A percentile compares a stretch with the other conserved stretches of the same genome.
Conservation (phyloP, 176 grass and related monocot species). For the Oryza longistaminata region DNA sequence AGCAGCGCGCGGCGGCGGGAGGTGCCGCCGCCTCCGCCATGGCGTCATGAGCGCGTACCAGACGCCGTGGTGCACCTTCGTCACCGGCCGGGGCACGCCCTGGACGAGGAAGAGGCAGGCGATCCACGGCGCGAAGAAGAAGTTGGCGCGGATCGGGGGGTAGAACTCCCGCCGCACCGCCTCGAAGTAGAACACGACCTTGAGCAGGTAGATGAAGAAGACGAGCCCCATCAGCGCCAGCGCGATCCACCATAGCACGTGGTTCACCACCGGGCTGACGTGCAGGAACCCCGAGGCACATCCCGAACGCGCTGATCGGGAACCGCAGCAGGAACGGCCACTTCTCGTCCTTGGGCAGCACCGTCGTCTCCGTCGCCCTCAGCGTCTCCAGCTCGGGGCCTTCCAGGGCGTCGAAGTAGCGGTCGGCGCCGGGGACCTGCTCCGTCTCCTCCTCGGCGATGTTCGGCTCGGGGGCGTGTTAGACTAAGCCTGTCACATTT, state of each 20-base stretch:
- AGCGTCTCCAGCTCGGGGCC: constrained; percentile 93
- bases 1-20: too few relatives aligned
- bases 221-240: constrained; percentile 53
- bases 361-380: constrained; percentile 67
- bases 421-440: constrained; percentile 61
- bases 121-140: constrained; percentile 98
- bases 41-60: constrained; percentile 88
- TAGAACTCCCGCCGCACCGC: constrained; percentile 89
- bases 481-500: too few relatives aligned
- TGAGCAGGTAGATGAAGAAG: constrained; percentile 67
- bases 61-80: constrained; percentile 35
- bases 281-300: constrained; percentile 87
- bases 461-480: background rate
- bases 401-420: constrained; percentile 90
- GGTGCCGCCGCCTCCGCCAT: too few relatives aligned
- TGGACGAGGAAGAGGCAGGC: constrained; percentile 69
- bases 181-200: constrained; percentile 90
- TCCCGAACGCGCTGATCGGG: constrained; percentile 82
- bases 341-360: constrained; percentile 78
- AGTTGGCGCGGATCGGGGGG: constrained; percentile 87
- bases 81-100: constrained; percentile 49
- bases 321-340: constrained; percentile 97
- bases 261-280: constrained; percentile 54
- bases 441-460: constrained; percentile 50
- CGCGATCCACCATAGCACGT: constrained; percentile 68